Base-by-base conservation (phyloP, 2,329 filamentous ascomycete genomes). In the Tetracladium maxilliforme region DNA sequence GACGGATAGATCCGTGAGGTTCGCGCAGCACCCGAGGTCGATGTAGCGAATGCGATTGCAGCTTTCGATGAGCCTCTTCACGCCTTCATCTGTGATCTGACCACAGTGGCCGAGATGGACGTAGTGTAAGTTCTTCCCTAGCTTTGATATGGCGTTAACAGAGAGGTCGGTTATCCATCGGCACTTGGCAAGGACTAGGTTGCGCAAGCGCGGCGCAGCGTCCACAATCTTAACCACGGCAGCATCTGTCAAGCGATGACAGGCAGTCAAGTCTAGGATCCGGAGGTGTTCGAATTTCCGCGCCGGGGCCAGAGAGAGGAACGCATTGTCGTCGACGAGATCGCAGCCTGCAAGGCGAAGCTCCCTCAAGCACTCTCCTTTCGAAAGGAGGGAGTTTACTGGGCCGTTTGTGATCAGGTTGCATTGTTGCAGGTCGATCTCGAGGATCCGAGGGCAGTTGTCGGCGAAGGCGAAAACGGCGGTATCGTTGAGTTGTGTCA, bases 21-120 rank as follows among this genome's bases (percentile, higher is more conserved):
- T 75, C 10, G 68, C 70, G 51, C 90, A 98, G 54, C 90, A 95
- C n/a, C 90, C 90, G 21, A 98, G 58, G 45, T 98, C 90, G 35
- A 98, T 98, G 47, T 98, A 98, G 28, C 90, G 70, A 37, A 98
- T 95, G 14, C 90, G 72, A 42, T 87, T 95, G 59, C 90, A 98
- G 26, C 61, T 62, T 37, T 77, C 74, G 19, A 94, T 83, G 16
- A 98, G 62, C 28, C 73, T 74, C 39, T 80, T 79, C 11, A 98
- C 83, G 2, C 83, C 86, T 18, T 73, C 64, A 43, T 98, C 90
- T 1, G 87, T 94, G 43, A 98, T 86, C 23, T 86, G 73, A 15
- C 71, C 70, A 49, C 90, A 98, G 48, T 98, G 90, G 7, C 90
- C 90, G 3, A 98, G 64, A 44, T 98, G 90, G 26, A 98, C 76